These are phyloP conservation scores for Perkinsus olseni DNA, from an alignment of 169 alveolate genomes.

Conservation along the genomic window DNA sequence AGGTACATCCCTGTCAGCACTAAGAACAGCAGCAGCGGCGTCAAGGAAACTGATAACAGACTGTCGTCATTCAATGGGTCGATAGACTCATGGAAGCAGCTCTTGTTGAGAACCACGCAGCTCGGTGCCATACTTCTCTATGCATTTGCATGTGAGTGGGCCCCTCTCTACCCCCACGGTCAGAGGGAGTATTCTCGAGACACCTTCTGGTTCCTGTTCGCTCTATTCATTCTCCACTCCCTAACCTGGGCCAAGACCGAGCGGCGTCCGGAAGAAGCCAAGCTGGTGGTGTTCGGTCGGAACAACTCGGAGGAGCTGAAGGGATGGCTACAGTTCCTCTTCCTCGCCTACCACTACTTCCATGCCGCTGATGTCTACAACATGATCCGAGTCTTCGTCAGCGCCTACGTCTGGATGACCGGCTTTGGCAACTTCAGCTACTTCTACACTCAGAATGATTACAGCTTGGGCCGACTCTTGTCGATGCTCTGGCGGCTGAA, in stretches of 20 bases:
- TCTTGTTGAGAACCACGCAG: background rate
- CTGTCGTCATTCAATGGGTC: background rate
- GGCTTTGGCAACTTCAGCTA: slow-evolving; percentile 10
- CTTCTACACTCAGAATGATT: slow-evolving; percentile 2
- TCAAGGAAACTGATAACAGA: background rate
- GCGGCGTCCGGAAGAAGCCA: background rate
- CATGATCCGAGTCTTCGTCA: slow-evolving; percentile 7
- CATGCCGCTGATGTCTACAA: slow-evolving; percentile 10
- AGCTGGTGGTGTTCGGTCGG: background rate
- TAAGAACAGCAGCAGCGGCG: background rate
- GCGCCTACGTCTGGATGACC: slow-evolving; percentile 10
- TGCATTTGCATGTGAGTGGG: background rate
- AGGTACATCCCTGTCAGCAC: background rate
- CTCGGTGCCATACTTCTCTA: background rate
- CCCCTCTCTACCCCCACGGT: background rate
- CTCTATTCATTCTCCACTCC: background rate
- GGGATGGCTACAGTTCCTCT: slow-evolving; percentile 14
- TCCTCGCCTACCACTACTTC: slow-evolving; percentile 8
- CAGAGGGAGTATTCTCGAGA: background rate
- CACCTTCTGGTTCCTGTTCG: background rate
- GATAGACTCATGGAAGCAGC: background rate
- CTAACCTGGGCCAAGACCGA: background rate
- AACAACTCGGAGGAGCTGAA: slow-evolving; percentile 12
- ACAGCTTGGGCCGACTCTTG: background rate
- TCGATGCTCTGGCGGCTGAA: background rate